Percentiles rank a stretch among this genome's conserved stretches.
Evolutionary conservation across 2,329 filamentous ascomycete species (phyloP).

Genomic region (Fusarium chaquense): DNA sequence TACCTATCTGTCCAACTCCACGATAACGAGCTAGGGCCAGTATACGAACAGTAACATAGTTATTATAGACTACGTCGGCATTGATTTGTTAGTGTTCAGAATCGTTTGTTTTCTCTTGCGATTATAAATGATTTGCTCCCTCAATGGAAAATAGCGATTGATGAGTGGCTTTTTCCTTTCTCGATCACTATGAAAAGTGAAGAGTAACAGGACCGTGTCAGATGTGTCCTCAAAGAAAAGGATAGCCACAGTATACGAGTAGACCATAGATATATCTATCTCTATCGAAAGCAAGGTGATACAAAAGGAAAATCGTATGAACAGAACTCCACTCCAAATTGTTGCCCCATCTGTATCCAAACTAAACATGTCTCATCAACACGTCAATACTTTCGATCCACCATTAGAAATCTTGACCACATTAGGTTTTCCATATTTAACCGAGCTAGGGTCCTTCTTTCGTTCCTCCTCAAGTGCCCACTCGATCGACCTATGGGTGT

Average conservation of each 20-base stretch:
- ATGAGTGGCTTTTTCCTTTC: too few species aligned
- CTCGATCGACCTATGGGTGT: constrained; percentile 32
- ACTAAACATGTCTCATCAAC: background rate
- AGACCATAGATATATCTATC: background rate
- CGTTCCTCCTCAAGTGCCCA: constrained; percentile 41
- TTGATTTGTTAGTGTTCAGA: too few species aligned
- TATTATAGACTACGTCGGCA: too few species aligned
- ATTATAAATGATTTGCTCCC: too few species aligned
- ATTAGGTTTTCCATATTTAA: constrained; percentile 8
- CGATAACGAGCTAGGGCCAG: background rate
- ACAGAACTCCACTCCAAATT: background rate
- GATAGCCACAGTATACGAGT: too few species aligned
- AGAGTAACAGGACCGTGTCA: background rate
- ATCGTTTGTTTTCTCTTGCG: too few species aligned
- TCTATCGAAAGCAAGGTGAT: background rate
- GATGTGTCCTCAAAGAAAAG: background rate
- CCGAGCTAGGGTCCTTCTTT: background rate
- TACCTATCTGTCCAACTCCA: background rate
- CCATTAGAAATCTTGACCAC: constrained; percentile 32
- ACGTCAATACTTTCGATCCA: constrained; percentile 24
- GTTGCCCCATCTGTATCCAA: too few species aligned
- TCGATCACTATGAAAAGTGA: background rate
- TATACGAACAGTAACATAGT: background rate
- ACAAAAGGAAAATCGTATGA: background rate
- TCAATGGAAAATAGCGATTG: too few species aligned